phyloP scores from a whole-genome alignment of 1,284 basidiomycete genomes.

The Xanthoconium separans region DNA sequence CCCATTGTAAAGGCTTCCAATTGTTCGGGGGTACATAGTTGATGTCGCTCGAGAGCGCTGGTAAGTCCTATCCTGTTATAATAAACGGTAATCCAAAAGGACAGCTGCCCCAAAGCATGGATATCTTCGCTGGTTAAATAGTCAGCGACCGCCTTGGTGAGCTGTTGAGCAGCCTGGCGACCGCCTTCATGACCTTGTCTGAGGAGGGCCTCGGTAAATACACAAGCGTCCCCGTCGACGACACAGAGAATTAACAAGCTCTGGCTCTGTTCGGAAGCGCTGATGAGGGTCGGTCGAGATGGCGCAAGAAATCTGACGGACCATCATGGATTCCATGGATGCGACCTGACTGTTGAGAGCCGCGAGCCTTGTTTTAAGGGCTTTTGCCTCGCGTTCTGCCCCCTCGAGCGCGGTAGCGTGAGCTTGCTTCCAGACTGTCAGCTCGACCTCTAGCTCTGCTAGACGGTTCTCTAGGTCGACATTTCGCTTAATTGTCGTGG shows the following conservation, averaged over 20 bases:
- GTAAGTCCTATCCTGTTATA: conserved; percentile 59
- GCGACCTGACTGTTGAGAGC: conserved; percentile 61
- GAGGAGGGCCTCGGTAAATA: conserved; percentile 61
- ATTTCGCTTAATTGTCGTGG: conserved; percentile 61
- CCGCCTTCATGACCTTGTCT: conserved; percentile 67
- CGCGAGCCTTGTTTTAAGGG: conserved; percentile 62
- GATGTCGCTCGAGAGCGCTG: conserved; percentile 48
- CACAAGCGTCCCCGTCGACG: conserved; percentile 68
- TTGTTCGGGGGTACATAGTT: conserved; percentile 60
- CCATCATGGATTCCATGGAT: conserved; percentile 54
- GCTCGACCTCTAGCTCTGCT: conserved; percentile 65
- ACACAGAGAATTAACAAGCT: conserved; percentile 68
- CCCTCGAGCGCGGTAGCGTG: conserved; percentile 57
- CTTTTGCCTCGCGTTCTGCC: conserved; percentile 56
- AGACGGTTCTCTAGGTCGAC: conserved; percentile 59
- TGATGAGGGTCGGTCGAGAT: conserved; percentile 8
- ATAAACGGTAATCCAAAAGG: conserved; percentile 72
- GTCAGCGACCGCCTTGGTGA: conserved; percentile 64
- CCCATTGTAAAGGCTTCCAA: conserved; percentile 67
- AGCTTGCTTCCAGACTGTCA: conserved; percentile 68
- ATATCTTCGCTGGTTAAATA: conserved; percentile 59
- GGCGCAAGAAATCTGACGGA: conserved; percentile 28
- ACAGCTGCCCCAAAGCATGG: conserved; percentile 55
- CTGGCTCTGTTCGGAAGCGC: conserved; percentile 44
- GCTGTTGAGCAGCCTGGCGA: conserved; percentile 58